These are phyloP conservation scores for Austroboletus niveus DNA, from an alignment of 1,284 basidiomycete genomes.

Conservation along the genomic window DNA sequence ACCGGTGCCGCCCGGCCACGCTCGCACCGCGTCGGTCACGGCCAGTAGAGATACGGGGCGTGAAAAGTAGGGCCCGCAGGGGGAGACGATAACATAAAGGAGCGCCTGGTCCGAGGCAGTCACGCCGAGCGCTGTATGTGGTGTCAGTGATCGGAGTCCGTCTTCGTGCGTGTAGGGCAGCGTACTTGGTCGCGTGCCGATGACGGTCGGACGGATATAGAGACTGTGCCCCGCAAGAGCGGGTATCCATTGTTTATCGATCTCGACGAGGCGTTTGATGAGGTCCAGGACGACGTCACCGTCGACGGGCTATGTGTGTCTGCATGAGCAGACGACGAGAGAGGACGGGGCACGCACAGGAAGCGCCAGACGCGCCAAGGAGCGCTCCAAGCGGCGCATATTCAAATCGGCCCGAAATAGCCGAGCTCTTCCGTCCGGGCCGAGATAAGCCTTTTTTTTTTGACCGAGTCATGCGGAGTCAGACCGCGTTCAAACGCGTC, in stretches of 20 bases:
- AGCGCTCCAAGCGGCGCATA: slow-evolving; percentile 71
- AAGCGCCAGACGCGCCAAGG: slow-evolving; percentile 62
- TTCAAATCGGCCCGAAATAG: slow-evolving; percentile 82
- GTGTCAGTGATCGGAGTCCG: neutral
- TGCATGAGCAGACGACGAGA: neutral
- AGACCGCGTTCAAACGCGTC: neutral
- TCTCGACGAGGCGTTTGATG: slow-evolving; percentile 64
- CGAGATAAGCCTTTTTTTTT: slow-evolving; percentile 59
- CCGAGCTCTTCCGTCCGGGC: slow-evolving; percentile 58
- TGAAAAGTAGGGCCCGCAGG: slow-evolving; percentile 72
- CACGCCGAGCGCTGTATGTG: slow-evolving; percentile 57
- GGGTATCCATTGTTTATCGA: slow-evolving; percentile 80
- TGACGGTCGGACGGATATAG: slow-evolving; percentile 81
- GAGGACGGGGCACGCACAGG: slow-evolving; percentile 43
- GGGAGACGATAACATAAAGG: slow-evolving; percentile 69
- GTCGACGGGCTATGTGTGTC: slow-evolving; percentile 57
- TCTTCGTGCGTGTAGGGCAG: neutral
- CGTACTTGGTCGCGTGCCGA: slow-evolving; percentile 70
- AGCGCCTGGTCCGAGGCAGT: slow-evolving; percentile 66
- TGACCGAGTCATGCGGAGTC: neutral
- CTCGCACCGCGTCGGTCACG: slow-evolving; percentile 64
- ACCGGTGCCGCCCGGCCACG: slow-evolving; percentile 83
- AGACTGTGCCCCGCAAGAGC: slow-evolving; percentile 64
- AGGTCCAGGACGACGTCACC: slow-evolving; percentile 60
- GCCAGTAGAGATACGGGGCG: slow-evolving; percentile 73